Base-by-base conservation (phyloP, 768 basidiomycete genomes). In the Leccinum boreale region DNA sequence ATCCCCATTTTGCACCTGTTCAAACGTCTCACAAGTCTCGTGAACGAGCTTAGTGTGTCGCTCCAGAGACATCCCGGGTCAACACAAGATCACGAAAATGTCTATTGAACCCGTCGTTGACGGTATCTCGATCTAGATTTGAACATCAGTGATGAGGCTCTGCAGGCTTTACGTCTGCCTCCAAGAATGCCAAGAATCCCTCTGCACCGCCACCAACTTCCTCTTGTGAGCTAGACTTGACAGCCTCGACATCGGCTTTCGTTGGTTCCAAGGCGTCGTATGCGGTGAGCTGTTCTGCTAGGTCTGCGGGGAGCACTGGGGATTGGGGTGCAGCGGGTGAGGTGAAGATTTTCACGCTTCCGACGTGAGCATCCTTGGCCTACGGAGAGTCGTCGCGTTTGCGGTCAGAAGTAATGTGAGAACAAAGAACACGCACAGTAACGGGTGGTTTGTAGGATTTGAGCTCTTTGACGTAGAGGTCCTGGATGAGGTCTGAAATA, bases 281-380 rank as follows among this genome's bases (percentile, higher is more conserved):
- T 35, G 88, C 86, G 2, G 86, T 70, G 58, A 98, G 86, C 66
- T 96, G 93, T 19, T 87, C 74, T n/a, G 96, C 92, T 62, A 98
- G 85, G 75, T 94, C 88, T 50, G 79, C 71, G 52, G 94, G 92
- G 50, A 97, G 79, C 14, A 81, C 71, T 11, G 96, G 95, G 2
- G 85, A 74, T 57, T 85, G 79, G 52, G 96, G 97, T 24, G 84
- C 69, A 15, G 86, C 73, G 1, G 96, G 96, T 24, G 85, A 73
- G 31, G 85, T 71, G 82, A 89, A 96, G 52, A 82, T 70, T 77
- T 96, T 97, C 59, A 98, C 94, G 57, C 73, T 78, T 56, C 91
- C 92, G 65, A 93, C 85, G 72, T 94, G 92, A 53, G 94, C 94
- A 72, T 97, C 91, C 74, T 91, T 86, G 61, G 89, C 84, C 95